These are phyloP conservation scores for Sindora glabra DNA, from an alignment of 306 rosid genomes.

Conservation along the genomic window DNA sequence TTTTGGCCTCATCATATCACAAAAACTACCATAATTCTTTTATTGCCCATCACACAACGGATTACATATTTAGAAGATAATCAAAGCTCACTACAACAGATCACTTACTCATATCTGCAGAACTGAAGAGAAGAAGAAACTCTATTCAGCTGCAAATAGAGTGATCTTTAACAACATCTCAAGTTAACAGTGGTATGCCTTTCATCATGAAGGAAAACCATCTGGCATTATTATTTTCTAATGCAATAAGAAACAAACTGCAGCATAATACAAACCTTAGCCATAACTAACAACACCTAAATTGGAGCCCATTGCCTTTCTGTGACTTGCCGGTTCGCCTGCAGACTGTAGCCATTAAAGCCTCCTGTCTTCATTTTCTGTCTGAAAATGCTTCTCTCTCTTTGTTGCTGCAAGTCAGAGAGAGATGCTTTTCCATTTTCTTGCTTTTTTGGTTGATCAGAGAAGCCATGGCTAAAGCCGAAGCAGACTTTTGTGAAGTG, in stretches of 20 bases:
- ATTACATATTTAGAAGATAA: not conserved
- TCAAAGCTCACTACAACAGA: not conserved
- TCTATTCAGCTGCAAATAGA: conserved; percentile 28
- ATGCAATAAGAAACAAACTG: conserved; percentile 17
- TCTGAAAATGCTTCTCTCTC: conserved; percentile 19
- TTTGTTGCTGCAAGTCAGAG: conserved; percentile 17
- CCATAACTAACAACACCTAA: conserved; percentile 39
- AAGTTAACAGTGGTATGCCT: conserved; percentile 25
- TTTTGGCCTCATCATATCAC: not conserved
- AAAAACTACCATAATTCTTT: not conserved
- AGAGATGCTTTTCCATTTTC: too few relatives aligned
- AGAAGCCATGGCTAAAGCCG: conserved; percentile 48
- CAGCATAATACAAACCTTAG: conserved; percentile 7
- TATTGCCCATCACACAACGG: conserved; percentile 13
- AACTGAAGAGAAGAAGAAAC: conserved; percentile 18
- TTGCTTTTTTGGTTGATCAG: conserved; percentile 5
- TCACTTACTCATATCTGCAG: conserved; percentile 31
- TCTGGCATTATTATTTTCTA: conserved; percentile 27
- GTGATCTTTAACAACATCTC: conserved; percentile 11
- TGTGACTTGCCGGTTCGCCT: conserved; percentile 90
- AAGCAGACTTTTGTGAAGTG: conserved; percentile 35
- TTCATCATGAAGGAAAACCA: conserved; percentile 21
- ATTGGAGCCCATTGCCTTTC: conserved; percentile 70
- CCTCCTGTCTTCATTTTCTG: too few relatives aligned
- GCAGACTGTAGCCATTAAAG: conserved; percentile 38